A percentile compares a stretch with the other conserved stretches of the same genome.
Evolutionary conservation across 1,284 basidiomycete genomes (phyloP).

Genomic region (Ustilago trichophora): DNA sequence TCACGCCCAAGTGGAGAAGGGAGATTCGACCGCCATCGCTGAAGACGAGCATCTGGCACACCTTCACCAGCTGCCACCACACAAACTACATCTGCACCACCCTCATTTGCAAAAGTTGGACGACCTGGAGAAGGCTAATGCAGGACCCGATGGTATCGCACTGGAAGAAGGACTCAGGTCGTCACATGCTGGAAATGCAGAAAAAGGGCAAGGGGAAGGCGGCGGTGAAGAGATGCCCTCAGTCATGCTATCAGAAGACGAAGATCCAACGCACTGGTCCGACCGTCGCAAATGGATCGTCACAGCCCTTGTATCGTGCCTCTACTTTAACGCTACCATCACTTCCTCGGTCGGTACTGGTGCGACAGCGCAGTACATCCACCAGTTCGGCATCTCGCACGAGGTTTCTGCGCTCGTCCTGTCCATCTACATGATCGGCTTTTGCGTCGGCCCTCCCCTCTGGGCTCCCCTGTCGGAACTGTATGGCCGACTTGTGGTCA

Average conservation of each 20-base stretch:
- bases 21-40: slow-evolving; percentile 32
- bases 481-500: slow-evolving; percentile 48
- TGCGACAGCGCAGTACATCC: slow-evolving; percentile 29
- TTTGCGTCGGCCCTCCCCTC: slow-evolving; percentile 49
- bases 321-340: slow-evolving; percentile 40
- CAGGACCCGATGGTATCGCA: neutral
- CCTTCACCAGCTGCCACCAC: slow-evolving; percentile 16
- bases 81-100: slow-evolving; percentile 9
- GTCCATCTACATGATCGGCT: slow-evolving; percentile 48
- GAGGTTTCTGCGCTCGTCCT: slow-evolving; percentile 33
- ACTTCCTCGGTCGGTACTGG: slow-evolving; percentile 39
- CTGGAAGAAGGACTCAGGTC: slow-evolving; percentile 2
- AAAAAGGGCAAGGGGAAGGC: neutral
- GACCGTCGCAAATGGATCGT: slow-evolving; percentile 28
- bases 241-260: slow-evolving; percentile 28
- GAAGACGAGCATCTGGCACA: slow-evolving; percentile 30
- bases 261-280: slow-evolving; percentile 35
- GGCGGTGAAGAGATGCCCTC: slow-evolving; percentile 4
- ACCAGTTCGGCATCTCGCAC: slow-evolving; percentile 28
- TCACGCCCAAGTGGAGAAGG: slow-evolving; percentile 24
- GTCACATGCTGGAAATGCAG: neutral
- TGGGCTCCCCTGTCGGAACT: slow-evolving; percentile 53
- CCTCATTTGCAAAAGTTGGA: neutral
- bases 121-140: neutral
- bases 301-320: slow-evolving; percentile 34